Base-by-base conservation (phyloP, 2,329 filamentous ascomycete species). In the Diaporthe sp. region DNA sequence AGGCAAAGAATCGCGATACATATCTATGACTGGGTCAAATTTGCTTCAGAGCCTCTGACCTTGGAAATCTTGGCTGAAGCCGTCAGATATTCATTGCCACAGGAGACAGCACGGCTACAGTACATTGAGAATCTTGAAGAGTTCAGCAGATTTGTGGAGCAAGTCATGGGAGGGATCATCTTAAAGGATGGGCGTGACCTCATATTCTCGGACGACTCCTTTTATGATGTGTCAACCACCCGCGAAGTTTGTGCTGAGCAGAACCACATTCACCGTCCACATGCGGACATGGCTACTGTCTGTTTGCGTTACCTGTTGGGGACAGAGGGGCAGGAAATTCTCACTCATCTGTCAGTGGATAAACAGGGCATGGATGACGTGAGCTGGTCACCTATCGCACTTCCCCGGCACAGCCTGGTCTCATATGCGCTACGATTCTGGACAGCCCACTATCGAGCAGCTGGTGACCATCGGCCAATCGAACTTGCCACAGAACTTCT, bases 361-460 rank as follows among this genome's bases (percentile, higher is more conserved):
- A 35, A 10, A 5, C 63, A 68, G 5, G 42, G 63, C 2, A 2
- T 47, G 15, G 30, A 12, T 19, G 44, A 51, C 19, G 13, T 44
- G 39, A 13, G 2, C 39, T 63, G 58, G 37, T 42, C 63, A 4
- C 63, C n/a, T 0, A 12, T 53, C 7, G 17, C 13, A 7, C 30
- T 68, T 27, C 63, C 63, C 3, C 32, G 47, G 2, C 12, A 68
- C 30, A 53, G 47, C 13, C 32, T 68, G 6, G 22, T 27, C 1
- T 19, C 32, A 13, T 68, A 68, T 6, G 63, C 63, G 15, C 5
- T 68, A 1, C 47, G 63, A 25, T 53, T 37, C 30, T 68, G 63
- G 63, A 10, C 63, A 37, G 2, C 27, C 9, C 63, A 68, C n/a
- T 68, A 68, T 27, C 63, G n/a, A 53, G 63, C 63, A 25, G 50